These are phyloP conservation scores for Massarina eburnea DNA, from an alignment of 2,329 filamentous ascomycete genomes.

Conservation along the genomic window DNA sequence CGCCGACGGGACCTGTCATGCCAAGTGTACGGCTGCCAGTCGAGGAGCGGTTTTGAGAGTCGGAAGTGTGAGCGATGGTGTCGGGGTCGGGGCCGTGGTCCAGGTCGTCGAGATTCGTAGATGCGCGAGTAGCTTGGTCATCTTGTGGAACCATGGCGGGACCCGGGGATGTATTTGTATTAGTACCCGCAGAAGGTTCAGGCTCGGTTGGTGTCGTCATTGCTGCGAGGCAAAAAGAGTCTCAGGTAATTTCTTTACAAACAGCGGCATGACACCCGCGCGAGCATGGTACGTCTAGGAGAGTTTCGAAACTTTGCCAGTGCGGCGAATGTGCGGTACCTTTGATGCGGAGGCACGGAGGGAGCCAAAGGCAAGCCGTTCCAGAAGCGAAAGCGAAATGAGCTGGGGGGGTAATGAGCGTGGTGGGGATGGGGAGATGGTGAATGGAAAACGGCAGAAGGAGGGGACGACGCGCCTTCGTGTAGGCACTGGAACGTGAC, in stretches of 20 bases:
- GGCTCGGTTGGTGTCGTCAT: slow-evolving; percentile 32
- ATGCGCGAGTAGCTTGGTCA: slow-evolving; percentile 74
- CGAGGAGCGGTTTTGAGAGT: slow-evolving; percentile 34
- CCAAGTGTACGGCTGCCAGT: slow-evolving; percentile 40
- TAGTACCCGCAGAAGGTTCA: slow-evolving; percentile 1
- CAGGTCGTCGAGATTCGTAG: slow-evolving; percentile 52
- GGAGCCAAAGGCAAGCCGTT: slow-evolving; percentile 8
- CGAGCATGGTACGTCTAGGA: slow-evolving; percentile 9
- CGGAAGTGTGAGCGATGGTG: slow-evolving; percentile 8
- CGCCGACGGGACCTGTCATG: slow-evolving; percentile 50
- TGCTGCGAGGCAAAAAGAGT: slow-evolving; percentile 27
- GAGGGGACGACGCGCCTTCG: slow-evolving; percentile 2
- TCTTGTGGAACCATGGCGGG: slow-evolving; percentile 42
- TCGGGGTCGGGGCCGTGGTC: slow-evolving; percentile 52
- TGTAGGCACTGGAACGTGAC: neutral
- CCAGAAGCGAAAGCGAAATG: slow-evolving; percentile 14
- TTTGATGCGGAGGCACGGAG: too few species aligned
- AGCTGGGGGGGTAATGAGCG: slow-evolving; percentile 2
- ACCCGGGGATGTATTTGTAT: slow-evolving; percentile 17
- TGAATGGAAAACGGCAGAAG: slow-evolving; percentile 9
- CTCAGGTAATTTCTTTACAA: slow-evolving; percentile 21
- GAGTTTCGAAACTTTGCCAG: slow-evolving; percentile 19
- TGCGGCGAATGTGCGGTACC: too few species aligned
- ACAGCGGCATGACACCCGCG: slow-evolving; percentile 38
- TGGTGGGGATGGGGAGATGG: neutral